phyloP scores from a whole-genome alignment of 163 green algal species.

The Scenedesmus sp. region DNA sequence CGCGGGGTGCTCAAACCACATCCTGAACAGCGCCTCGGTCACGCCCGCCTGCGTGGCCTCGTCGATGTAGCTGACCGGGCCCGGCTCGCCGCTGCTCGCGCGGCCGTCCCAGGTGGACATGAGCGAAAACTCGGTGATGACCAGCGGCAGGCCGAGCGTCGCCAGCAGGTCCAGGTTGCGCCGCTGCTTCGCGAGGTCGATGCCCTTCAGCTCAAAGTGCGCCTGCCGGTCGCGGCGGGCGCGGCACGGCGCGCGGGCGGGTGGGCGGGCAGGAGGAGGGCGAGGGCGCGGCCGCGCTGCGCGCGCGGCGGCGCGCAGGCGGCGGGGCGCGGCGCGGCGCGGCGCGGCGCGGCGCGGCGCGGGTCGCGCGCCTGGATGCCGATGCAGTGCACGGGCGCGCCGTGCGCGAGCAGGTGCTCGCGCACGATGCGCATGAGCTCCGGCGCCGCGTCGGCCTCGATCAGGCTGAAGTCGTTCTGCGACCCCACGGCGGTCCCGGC shows the following conservation, averaged over 20 bases:
- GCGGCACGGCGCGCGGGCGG: too few relatives aligned
- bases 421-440: constrained; percentile 15
- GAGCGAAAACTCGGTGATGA: constrained; percentile 31
- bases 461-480: constrained; percentile 16
- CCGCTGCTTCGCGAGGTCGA: constrained; percentile 10
- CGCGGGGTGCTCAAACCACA: constrained; percentile 29
- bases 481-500: too few relatives aligned
- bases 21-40: constrained; percentile 1
- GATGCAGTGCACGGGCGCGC: constrained; percentile 21
- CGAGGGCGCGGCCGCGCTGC: too few relatives aligned
- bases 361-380: too few relatives aligned
- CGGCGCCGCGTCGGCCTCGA: not conserved
- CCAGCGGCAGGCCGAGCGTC: constrained; percentile 24
- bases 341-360: too few relatives aligned
- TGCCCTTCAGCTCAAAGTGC: constrained; percentile 9
- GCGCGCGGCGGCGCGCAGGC: not conserved
- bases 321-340: too few relatives aligned
- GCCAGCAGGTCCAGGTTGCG: constrained; percentile 14
- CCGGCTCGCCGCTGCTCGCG: not conserved
- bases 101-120: not conserved
- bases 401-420: constrained; percentile 14
- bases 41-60: constrained; percentile 4
- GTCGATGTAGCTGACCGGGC: constrained; percentile 29
- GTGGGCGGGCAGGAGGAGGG: too few relatives aligned
- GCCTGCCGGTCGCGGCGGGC: too few relatives aligned